Evolutionary conservation across 2,329 filamentous ascomycete genomes (phyloP).

Genomic region (Parasarocladium wereldwijsianum): DNA sequence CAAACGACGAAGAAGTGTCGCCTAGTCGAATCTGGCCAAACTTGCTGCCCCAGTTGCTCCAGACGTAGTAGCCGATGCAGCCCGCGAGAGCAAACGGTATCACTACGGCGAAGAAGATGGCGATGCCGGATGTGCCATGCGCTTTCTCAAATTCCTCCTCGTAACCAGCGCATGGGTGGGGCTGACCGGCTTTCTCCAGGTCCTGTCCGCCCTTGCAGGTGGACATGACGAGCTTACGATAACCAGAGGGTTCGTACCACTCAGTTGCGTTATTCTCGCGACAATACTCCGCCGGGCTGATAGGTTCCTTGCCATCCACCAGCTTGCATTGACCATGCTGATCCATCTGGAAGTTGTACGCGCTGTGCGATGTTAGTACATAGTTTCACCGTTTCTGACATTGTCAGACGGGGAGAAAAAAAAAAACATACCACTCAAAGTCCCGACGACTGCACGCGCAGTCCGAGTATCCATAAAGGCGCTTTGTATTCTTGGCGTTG

Average conservation of each 20-base stretch:
- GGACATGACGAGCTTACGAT: slow-evolving; percentile 76
- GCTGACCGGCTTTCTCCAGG: slow-evolving; percentile 48
- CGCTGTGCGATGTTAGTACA: slow-evolving; percentile 32
- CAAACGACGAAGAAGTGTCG: slow-evolving; percentile 42
- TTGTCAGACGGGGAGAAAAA: background rate
- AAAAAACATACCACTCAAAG: slow-evolving; percentile 67
- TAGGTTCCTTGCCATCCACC: slow-evolving; percentile 55
- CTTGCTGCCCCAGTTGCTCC: slow-evolving; percentile 71
- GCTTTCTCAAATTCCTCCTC: slow-evolving; percentile 67
- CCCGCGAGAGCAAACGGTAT: slow-evolving; percentile 59
- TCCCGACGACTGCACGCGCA: slow-evolving; percentile 76
- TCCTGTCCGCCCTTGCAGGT: slow-evolving; percentile 69
- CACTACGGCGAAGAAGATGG: slow-evolving; percentile 73
- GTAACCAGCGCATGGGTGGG: slow-evolving; percentile 54
- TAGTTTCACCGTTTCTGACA: background rate
- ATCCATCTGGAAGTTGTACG: slow-evolving; percentile 83
- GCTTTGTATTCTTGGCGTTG: slow-evolving; percentile 59
- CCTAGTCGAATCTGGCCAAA: slow-evolving; percentile 88
- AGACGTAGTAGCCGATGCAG: slow-evolving; percentile 71
- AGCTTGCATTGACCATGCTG: slow-evolving; percentile 62
- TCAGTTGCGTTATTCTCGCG: slow-evolving; percentile 50
- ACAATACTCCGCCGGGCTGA: slow-evolving; percentile 35
- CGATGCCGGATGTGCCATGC: slow-evolving; percentile 55
- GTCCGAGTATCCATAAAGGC: slow-evolving; percentile 58
- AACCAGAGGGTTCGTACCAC: slow-evolving; percentile 76